phyloP scores from a whole-genome alignment of 768 basidiomycete genomes.

The Pisolithus albus region DNA sequence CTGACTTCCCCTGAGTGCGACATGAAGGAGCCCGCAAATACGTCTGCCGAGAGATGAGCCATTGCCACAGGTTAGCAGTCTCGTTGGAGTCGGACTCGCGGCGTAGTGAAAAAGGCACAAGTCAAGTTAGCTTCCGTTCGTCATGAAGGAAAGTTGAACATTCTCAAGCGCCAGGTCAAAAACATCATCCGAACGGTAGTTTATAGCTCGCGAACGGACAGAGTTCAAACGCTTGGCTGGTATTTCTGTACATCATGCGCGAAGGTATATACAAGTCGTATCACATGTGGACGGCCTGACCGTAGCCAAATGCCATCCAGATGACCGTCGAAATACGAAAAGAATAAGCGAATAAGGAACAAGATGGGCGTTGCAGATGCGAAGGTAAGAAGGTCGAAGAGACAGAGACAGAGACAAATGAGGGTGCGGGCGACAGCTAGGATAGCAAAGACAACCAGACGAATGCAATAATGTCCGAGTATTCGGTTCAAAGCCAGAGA shows the following conservation, averaged over 20 bases:
- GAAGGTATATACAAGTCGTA: conserved; percentile 8
- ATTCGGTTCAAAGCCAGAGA: conserved; percentile 3
- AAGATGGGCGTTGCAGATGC: neutral
- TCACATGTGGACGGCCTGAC: neutral
- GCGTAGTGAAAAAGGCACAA: neutral
- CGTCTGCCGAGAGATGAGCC: conserved; percentile 26
- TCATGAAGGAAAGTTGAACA: neutral
- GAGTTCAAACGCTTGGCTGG: neutral
- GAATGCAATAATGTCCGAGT: conserved; percentile 14
- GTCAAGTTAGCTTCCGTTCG: neutral
- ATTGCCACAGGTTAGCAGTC: conserved; percentile 10
- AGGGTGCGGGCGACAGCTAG: conserved; percentile 13
- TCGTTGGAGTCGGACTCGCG: neutral
- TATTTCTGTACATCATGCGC: conserved; percentile 7
- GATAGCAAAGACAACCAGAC: conserved; percentile 22
- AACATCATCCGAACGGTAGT: neutral
- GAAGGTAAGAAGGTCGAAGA: neutral
- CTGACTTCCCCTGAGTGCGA: conserved; percentile 25
- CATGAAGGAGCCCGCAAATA: conserved; percentile 27
- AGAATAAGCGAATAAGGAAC: neutral
- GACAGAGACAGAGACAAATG: neutral
- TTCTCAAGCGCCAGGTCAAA: neutral
- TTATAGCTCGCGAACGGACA: neutral
- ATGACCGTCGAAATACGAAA: neutral
- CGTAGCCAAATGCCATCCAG: neutral